A percentile compares a stretch with the other conserved stretches of the same genome.
Conservation (phyloP, 1,139 yeast species). For the Yamadazyma dendronema region DNA sequence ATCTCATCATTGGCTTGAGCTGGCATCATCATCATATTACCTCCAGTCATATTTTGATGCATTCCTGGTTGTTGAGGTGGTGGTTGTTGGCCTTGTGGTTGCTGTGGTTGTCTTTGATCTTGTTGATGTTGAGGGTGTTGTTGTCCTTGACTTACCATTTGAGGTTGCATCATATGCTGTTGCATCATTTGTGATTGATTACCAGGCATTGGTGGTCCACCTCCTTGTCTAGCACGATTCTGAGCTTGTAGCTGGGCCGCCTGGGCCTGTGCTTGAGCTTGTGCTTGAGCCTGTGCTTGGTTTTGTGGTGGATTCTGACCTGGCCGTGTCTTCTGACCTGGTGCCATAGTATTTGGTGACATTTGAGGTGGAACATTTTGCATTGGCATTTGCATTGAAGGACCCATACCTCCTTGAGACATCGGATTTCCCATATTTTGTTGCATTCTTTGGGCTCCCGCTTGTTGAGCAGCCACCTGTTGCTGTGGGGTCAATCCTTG, state of each 20-base stretch:
- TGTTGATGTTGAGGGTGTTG: constrained; percentile 4
- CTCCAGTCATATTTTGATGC: constrained; percentile 2
- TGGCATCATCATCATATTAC: constrained; percentile 4
- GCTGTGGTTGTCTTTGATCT: constrained; percentile 1
- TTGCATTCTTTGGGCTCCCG: background rate
- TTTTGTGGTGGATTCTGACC: constrained; percentile 2
- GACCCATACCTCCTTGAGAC: background rate
- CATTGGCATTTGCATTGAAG: background rate
- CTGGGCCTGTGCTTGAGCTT: constrained; percentile 1
- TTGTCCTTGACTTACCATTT: constrained; percentile 9
- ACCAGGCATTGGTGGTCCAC: background rate
- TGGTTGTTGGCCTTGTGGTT: constrained; percentile 2
- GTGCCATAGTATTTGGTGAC: constrained; percentile 1
- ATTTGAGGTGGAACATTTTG: background rate
- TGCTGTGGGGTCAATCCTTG: constrained; percentile 3
- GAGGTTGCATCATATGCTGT: constrained; percentile 1
- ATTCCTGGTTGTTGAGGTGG: background rate
- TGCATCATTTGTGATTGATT: background rate
- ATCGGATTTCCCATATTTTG: background rate
- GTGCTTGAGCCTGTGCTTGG: constrained; percentile 12
- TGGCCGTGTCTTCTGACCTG: background rate
- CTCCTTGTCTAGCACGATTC: constrained; percentile 8
- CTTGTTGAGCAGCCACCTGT: background rate
- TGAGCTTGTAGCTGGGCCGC: constrained; percentile 6
- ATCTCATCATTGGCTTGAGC: constrained; percentile 8